Evolutionary conservation across 2,329 filamentous ascomycete genomes (phyloP).

Genomic region (Tolypocladium endophyticum): DNA sequence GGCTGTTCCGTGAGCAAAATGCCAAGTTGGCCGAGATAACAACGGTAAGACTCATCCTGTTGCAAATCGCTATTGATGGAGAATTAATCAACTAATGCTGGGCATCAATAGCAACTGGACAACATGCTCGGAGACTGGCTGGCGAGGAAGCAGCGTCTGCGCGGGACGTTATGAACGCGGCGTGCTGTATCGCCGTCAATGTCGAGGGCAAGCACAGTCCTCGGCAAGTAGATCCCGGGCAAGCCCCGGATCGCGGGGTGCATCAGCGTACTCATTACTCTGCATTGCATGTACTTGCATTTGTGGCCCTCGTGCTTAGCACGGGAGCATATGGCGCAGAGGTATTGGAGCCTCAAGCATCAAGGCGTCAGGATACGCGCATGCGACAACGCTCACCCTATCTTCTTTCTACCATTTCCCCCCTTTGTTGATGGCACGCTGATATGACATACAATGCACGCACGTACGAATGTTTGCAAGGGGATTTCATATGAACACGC

Average conservation of each 20-base stretch:
- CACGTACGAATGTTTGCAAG: background rate
- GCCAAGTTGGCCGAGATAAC: conserved; percentile 80
- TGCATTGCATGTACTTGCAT: background rate
- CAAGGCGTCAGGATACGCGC: background rate
- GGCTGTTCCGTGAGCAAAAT: conserved; percentile 79
- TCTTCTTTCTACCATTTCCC: background rate
- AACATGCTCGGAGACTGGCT: conserved; percentile 78
- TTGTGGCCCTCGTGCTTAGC: background rate
- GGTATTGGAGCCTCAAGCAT: background rate
- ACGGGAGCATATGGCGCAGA: background rate
- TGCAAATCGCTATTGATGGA: background rate
- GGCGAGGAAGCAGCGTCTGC: conserved; percentile 54
- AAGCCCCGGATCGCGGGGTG: background rate
- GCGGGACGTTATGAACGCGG: conserved; percentile 32
- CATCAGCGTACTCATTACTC: background rate
- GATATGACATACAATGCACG: conserved; percentile 3
- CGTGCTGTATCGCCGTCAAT: background rate
- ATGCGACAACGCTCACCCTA: background rate
- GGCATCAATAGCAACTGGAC: conserved; percentile 57
- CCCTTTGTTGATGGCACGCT: conserved; percentile 2
- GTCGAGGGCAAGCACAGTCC: background rate
- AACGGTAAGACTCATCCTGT: conserved; percentile 37
- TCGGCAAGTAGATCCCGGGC: background rate
- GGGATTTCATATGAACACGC: background rate
- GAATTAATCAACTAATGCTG: conserved; percentile 7